These are phyloP conservation scores for Rhynchosporium graminicola DNA, from an alignment of 2,329 filamentous ascomycete genomes.

Conservation along the genomic window DNA sequence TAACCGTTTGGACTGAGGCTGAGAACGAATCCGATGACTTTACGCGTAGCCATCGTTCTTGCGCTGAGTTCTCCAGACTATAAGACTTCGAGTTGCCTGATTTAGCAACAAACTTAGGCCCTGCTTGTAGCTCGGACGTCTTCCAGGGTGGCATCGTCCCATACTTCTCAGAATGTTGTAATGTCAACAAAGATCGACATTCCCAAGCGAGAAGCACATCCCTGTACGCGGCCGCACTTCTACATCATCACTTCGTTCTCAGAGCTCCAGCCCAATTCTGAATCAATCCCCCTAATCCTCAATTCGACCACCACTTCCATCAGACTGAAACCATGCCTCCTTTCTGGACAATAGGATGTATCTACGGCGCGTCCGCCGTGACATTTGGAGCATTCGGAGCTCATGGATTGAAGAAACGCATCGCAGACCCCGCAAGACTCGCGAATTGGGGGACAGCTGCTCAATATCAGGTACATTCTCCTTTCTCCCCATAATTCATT, in stretches of 20 bases:
- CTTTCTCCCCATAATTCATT: neutral
- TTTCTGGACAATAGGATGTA: constrained; percentile 64
- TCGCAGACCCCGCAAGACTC: constrained; percentile 58
- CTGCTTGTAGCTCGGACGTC: too few species aligned
- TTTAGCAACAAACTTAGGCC: too few species aligned
- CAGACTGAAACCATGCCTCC: constrained; percentile 29
- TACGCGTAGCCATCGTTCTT: too few species aligned
- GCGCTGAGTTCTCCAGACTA: too few species aligned
- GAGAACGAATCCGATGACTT: too few species aligned
- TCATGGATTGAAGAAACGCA: constrained; percentile 63
- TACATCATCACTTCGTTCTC: neutral
- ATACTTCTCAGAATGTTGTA: too few species aligned
- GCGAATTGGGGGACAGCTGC: constrained; percentile 65
- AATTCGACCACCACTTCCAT: neutral
- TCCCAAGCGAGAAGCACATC: constrained; percentile 10
- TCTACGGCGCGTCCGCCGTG: constrained; percentile 63
- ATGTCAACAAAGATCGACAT: constrained; percentile 1
- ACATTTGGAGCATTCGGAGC: constrained; percentile 67
- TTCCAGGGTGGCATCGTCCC: too few species aligned
- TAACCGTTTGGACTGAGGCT: too few species aligned
- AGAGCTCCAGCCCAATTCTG: neutral
- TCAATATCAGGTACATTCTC: constrained; percentile 60
- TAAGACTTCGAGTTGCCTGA: too few species aligned
- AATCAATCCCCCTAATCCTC: neutral
- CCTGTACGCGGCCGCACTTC: neutral